These are phyloP conservation scores for Abortiporus biennis DNA, from an alignment of 1,284 basidiomycete species.

Conservation along the genomic window DNA sequence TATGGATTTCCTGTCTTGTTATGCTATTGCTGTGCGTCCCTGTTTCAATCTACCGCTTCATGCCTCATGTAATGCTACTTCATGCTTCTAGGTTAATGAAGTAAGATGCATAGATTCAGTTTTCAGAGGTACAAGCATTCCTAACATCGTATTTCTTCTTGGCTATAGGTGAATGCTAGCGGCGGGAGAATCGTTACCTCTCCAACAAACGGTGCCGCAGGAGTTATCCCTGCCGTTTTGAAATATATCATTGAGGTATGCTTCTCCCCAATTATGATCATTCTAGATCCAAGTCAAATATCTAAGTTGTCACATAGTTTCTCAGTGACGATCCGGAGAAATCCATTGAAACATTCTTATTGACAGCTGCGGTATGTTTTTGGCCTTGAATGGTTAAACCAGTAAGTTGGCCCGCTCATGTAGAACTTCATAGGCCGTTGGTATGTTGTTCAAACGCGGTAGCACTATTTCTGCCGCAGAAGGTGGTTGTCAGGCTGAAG, in stretches of 20 bases:
- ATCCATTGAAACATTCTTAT: constrained; percentile 79
- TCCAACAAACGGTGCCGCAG: constrained; percentile 79
- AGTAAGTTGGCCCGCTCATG: background rate
- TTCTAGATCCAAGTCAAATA: constrained; percentile 1
- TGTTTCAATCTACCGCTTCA: too few species aligned
- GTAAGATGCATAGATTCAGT: too few species aligned
- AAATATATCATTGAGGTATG: constrained; percentile 81
- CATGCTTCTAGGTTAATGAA: constrained; percentile 1
- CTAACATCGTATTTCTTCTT: too few species aligned
- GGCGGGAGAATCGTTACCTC: constrained; percentile 54
- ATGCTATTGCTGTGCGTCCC: constrained; percentile 78
- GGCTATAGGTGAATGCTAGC: constrained; percentile 4
- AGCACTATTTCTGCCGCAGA: constrained; percentile 96
- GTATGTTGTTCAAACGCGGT: constrained; percentile 97
- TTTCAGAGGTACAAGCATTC: too few species aligned
- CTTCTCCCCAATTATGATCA: constrained; percentile 1
- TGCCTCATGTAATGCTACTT: background rate
- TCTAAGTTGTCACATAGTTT: constrained; percentile 61
- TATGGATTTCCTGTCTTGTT: constrained; percentile 90
- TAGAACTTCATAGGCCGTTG: constrained; percentile 59
- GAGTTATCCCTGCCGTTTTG: constrained; percentile 87
- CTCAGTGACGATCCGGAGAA: constrained; percentile 86
- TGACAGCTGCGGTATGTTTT: constrained; percentile 69
- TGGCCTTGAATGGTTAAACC: background rate
- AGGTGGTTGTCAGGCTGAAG: constrained; percentile 85